Base-by-base conservation (phyloP, 108 stramenopile species). In the Parietichytrium sp. region DNA sequence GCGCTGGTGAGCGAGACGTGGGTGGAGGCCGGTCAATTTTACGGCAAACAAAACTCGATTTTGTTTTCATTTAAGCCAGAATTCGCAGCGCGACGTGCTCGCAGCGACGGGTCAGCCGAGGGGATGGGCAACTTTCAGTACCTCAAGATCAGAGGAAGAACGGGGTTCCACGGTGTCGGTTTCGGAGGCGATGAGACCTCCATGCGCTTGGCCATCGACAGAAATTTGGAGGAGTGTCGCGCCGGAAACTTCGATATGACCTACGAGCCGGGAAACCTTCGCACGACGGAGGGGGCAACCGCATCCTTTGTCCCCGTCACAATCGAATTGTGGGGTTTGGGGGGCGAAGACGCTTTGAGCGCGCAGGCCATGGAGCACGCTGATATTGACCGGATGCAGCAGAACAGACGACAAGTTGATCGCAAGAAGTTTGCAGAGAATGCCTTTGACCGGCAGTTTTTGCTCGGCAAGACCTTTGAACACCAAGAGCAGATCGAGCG, bases 341-440 rank as follows among this genome's bases (percentile, higher is more conserved):
- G 61, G 10, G 61, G 61, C 7, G 8, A 16, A 0, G 61, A 72
- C 13, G 61, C 61, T 10, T 33, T 42, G 16, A 12, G 38, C 10
- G 61, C 61, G 2, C 61, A 72, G 42, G 61, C 61, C 33, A 72
- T 25, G 10, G 61, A 72, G 61, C 23, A 13, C 3, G 61, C 61
- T 0, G 20, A 33, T 6, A 42, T 72, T 33, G 61, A 72, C 42
- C 29, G 45, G 20, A 72, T 72, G 61, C 61, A 42, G 38, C 36
- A 45, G 61, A 42, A 72, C 25, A 16, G 61, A 6, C 61, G 61
- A 10, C 36, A 72, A 25, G 61, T 72, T 1, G 61, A 72, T 27
- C 61, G 61, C 12, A 72, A 72, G 20, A 72, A 72, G 61, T 72
- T 72, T 72, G 61, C 61, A 31, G 61, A 72, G 61, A 72, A 72